Evolutionary conservation across 257 asterid species (phyloP).

Genomic region (Leptodermis oblonga): DNA sequence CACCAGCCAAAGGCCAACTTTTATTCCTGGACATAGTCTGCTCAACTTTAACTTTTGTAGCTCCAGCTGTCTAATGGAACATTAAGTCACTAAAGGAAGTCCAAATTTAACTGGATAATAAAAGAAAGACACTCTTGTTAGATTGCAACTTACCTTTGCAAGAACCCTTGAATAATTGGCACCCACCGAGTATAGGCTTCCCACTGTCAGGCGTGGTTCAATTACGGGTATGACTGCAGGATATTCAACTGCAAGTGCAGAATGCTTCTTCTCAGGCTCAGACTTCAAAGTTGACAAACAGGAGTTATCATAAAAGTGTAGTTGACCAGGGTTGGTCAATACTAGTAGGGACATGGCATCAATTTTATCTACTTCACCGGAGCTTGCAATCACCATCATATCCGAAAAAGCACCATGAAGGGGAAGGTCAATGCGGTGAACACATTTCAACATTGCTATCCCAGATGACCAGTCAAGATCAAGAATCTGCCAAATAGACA

Average conservation of each 20-base stretch:
- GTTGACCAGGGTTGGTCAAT: slow-evolving; percentile 86
- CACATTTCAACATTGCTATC: slow-evolving; percentile 67
- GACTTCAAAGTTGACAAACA: slow-evolving; percentile 60
- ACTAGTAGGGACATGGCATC: slow-evolving; percentile 53
- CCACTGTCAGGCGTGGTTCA: slow-evolving; percentile 78
- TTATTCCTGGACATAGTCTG: slow-evolving; percentile 30
- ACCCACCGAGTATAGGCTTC: slow-evolving; percentile 41
- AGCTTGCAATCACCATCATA: slow-evolving; percentile 45
- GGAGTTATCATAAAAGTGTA: slow-evolving; percentile 60
- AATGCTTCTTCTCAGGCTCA: slow-evolving; percentile 52
- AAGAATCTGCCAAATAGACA: slow-evolving; percentile 54
- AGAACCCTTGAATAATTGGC: slow-evolving; percentile 34
- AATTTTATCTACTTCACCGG: slow-evolving; percentile 39
- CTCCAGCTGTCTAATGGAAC: slow-evolving; percentile 54
- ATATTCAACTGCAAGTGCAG: slow-evolving; percentile 44
- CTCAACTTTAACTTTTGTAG: slow-evolving; percentile 36
- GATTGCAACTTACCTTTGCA: slow-evolving; percentile 48
- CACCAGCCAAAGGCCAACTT: slow-evolving; percentile 82
- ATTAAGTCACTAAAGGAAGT: slow-evolving; percentile 21
- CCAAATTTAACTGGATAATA: background rate
- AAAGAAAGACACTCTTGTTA: background rate
- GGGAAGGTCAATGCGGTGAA: slow-evolving; percentile 76
- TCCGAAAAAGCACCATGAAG: slow-evolving; percentile 91
- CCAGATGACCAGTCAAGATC: slow-evolving; percentile 97
- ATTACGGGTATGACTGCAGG: slow-evolving; percentile 66